These are phyloP conservation scores for Limnomonas spitsbergensis DNA, from an alignment of 139 green algal genomes.

Conservation along the genomic window DNA sequence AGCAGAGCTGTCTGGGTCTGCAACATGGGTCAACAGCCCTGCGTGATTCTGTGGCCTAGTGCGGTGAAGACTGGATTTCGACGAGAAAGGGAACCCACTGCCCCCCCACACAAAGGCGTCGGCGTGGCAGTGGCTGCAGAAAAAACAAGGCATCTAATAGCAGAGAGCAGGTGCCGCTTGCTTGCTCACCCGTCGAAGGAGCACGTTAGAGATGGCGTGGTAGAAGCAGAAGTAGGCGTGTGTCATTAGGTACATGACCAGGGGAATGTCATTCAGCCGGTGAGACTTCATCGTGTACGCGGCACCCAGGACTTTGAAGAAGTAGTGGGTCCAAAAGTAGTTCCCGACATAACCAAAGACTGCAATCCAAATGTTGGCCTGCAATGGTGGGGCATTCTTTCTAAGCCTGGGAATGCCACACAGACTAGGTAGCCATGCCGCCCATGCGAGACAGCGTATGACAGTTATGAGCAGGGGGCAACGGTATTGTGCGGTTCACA, in stretches of 20 bases:
- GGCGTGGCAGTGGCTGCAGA: too few species aligned
- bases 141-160: too few species aligned
- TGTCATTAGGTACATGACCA: conserved; percentile 95
- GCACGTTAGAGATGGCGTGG: conserved; percentile 87
- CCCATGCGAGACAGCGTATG: too few species aligned
- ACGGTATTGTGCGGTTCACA: too few species aligned
- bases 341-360: conserved; percentile 97
- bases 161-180: too few species aligned
- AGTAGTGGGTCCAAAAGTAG: conserved; percentile 99
- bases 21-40: too few species aligned
- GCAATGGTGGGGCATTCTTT: too few species aligned
- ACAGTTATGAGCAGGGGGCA: too few species aligned
- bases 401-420: too few species aligned
- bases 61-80: neutral
- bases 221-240: conserved; percentile 99
- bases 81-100: too few species aligned
- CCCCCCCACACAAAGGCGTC: too few species aligned
- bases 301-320: conserved; percentile 89
- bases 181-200: conserved; percentile 64
- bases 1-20: conserved; percentile 40
- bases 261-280: conserved; percentile 80
- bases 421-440: too few species aligned
- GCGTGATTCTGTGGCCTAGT: neutral
- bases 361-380: conserved; percentile 95
- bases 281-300: conserved; percentile 68